Base-by-base conservation (phyloP, 345 rosid species). In the Aquilaria sinensis region DNA sequence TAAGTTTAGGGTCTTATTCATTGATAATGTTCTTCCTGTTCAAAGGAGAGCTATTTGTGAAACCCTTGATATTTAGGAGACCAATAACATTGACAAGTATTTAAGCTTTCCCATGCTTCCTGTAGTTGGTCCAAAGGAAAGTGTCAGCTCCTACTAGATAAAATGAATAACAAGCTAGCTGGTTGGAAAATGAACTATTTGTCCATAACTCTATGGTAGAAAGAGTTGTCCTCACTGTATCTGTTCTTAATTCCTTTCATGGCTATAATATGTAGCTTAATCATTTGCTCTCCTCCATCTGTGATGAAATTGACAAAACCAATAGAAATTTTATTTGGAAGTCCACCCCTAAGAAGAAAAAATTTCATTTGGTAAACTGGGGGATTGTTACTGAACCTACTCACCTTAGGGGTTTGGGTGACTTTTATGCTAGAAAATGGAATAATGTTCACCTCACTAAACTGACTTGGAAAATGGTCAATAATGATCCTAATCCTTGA, bases 281-380 rank as follows among this genome's bases (percentile, higher is more conserved):
- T 49, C 15, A 16, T 13, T 16, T 62, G 23, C 56, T 47, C 0
- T 1, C 4, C 2, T 6, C 41, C 3, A 34, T 51, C 10, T 33
- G 4, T 0, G 5, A 14, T 6, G 12, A 7, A 14, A 48, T 62
- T 32, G 65, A 62, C 10, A 33, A 37, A 7, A 13, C 32, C 2
- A 5, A 2, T 9, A 10, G 57, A n/a, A 10, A 31, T 5, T 62
- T 62, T 31, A 13, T 62, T 3, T 62, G 57, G 65, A 48, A 56
- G 6, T 29, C 55, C 2, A 30, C 23, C 2, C 10, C 30, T 1
- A 31, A 32, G 16, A 32, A 5, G 0, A 6, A 1, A 9, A 62
- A 62, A 33, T 4, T 62, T 8, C n/a, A 31, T 31, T 0, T 62
- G n/a, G 65, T 62, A 12, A 31, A 31, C 14, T 62, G 47, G 65